phyloP scores from a whole-genome alignment of 306 rosid species.

The Cucumis melo region DNA sequence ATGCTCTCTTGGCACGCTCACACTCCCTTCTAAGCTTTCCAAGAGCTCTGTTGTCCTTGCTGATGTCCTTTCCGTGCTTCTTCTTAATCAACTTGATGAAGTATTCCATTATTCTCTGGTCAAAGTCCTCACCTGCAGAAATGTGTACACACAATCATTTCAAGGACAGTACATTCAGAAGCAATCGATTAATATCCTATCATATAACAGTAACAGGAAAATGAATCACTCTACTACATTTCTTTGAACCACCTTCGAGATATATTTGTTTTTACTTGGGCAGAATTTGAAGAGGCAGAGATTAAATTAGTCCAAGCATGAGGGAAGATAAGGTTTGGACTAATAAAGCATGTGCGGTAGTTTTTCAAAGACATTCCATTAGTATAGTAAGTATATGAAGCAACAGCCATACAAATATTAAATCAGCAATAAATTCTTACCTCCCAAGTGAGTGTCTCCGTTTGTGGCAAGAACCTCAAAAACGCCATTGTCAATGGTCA shows the following conservation, averaged over 20 bases:
- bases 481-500: conserved; percentile 97
- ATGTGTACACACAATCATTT: neutral
- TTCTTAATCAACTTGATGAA: conserved; percentile 97
- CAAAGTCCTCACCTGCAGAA: conserved; percentile 82
- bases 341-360: no score
- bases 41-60: conserved; percentile 97
- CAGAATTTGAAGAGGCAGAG: neutral
- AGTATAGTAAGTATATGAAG: neutral
- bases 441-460: conserved; percentile 99
- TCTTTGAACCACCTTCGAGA: neutral
- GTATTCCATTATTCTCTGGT: conserved; percentile 86
- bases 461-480: conserved; percentile 93
- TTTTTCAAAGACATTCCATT: neutral
- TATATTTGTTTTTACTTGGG: neutral
- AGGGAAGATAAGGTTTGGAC: neutral
- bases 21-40: conserved; percentile 87
- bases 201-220: neutral
- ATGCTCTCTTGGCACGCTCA: conserved; percentile 98
- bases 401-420: neutral
- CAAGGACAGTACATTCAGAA: neutral
- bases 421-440: conserved; percentile 21
- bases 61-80: conserved; percentile 82
- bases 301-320: neutral
- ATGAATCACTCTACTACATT: neutral
- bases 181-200: neutral